Base-by-base conservation (phyloP, 805 yeast genomes). In the Lachancea sp. region DNA sequence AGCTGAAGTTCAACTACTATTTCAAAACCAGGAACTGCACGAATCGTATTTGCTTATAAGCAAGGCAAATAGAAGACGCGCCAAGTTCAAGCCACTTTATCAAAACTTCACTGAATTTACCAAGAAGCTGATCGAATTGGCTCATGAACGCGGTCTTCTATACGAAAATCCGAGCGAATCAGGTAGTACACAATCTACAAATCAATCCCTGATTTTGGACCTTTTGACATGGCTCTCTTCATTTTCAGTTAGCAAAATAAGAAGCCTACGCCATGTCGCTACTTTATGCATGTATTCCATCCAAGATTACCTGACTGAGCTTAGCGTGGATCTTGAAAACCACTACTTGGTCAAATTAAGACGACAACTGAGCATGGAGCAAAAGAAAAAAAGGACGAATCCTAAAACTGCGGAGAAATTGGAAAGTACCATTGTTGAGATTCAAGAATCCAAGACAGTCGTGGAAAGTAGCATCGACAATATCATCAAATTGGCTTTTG, bases 161-260 rank as follows among this genome's bases (percentile, higher is more conserved):
- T 81, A 74, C 52, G 62, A 59, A 15, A 51, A 52, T 4, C 58
- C 58, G 3, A 11, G 21, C 23, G 35, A 21, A 3, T n/a, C 24
- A 3, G 26, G 7, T 20, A 21, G 15, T 8, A 61, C 72, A 1
- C 65, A 66, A 1, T 50, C 56, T 43, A 51, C 49, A 4, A 38
- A 49, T 4, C 42, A 48, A 12, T 48, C 54, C 3, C 51, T 63
- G 16, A 42, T 59, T 7, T 58, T 84, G 32, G 75, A 75, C 41
- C 40, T 85, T 2, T 55, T 83, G 21, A 75, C 83, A 4, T 88
- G 97, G 97, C 60, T 88, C 12, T 70, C 82, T 1, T 73, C 87
- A 0, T 64, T 89, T 39, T 75, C 90, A 1, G 77, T 85, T 0
- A 76, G 87, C 15, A 71, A 76, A 26, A 64, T 83, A 8, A 70